A percentile compares a stretch with the other conserved stretches of the same genome.
These are phyloP conservation scores for Piper longum DNA, from an alignment of 164 flowering plant species.

Conservation along the genomic window DNA sequence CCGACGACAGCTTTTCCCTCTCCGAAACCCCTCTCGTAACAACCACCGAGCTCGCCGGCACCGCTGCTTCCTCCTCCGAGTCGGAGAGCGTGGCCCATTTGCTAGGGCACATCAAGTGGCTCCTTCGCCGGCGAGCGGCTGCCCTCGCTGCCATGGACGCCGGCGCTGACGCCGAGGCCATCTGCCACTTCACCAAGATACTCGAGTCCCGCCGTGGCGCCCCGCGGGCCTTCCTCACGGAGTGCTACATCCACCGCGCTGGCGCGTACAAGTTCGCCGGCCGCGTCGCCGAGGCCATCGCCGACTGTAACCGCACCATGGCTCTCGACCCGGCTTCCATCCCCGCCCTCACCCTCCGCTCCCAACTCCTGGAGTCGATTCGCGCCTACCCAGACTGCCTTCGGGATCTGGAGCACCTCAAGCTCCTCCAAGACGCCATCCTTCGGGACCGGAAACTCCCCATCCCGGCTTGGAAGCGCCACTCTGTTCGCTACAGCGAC, in stretches of 20 bases:
- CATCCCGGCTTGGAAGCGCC: slow-evolving; percentile 71
- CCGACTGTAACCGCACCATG: slow-evolving; percentile 35
- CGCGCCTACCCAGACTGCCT: too few relatives aligned
- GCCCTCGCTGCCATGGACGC: slow-evolving; percentile 90
- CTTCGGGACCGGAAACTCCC: slow-evolving; percentile 67
- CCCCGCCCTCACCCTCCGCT: slow-evolving; percentile 60
- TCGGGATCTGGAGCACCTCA: too few relatives aligned
- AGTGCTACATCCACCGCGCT: slow-evolving; percentile 15
- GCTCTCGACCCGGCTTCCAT: too few relatives aligned
- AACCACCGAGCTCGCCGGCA: slow-evolving; percentile 1
- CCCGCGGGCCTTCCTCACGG: slow-evolving; percentile 75
- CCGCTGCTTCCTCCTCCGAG: slow-evolving; percentile 23
- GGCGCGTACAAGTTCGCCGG: slow-evolving; percentile 24
- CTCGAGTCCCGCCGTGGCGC: slow-evolving; percentile 12
- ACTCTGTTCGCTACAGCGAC: slow-evolving; percentile 43
- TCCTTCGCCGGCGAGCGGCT: slow-evolving; percentile 74
- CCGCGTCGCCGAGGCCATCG: slow-evolving; percentile 51
- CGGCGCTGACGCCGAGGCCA: slow-evolving; percentile 74
- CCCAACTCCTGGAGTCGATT: slow-evolving; percentile 58
- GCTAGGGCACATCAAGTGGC: slow-evolving; percentile 70
- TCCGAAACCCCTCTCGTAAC: slow-evolving; percentile 9
- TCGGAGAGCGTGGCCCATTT: slow-evolving; percentile 47
- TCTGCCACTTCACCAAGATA: slow-evolving; percentile 85
- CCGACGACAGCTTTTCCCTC: slow-evolving; percentile 73
- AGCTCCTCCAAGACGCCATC: slow-evolving; percentile 59